Evolutionary conservation across 192 early-diverging fungal genomes (phyloP), one percentile per base, ranked within the genome.

Genomic region (Kickxella alabastrina): DNA sequence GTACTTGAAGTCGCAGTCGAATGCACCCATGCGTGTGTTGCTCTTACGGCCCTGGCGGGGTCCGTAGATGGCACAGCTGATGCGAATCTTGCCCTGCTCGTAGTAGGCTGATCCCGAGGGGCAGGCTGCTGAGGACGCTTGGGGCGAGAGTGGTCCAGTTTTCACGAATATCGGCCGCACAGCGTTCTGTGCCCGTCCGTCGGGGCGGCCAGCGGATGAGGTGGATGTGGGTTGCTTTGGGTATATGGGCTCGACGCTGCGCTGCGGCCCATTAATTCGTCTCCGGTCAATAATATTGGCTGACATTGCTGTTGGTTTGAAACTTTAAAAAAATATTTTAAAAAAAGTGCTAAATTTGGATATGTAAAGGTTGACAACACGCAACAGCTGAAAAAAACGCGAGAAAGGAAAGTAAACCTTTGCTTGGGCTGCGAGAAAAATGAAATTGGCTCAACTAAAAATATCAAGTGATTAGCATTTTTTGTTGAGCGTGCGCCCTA

Each of bases 21-120:
- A 77, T 18, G 51, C 58, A 24, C 57, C 68, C 53, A 59, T 69
- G 28, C 62, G 60, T 26, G 66, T 47, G 34, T 65, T 65, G 59
- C 59, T 67, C 27, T 61, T 55, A 39, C 68, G 67, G 31, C 56
- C 71, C 37, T 65, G 59, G 34, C 72, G 71, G 9, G 72, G 77
- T 1, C 72, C 72, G 29, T 79, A 75, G 19, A 79, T 54, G 9
- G 70, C 77, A 45, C 77, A 79, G 59, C 72, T 68, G 38, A 79
- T 44, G 37, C 77, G 71, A 19, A 71, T 71, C 19, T 67, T 66
- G 24, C 64, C 67, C 26, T 79, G 77, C 47, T 79, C 77, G 24
- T 57, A 75, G 38, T 71, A 79, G 6, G 77, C 77, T 0, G 72
- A 71, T 4, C 77, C 77, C 1, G 72, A 75, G 2, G 72, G 65